Evolutionary conservation across 1,139 yeast genomes (phyloP).

Genomic region (Wickerhamomyces sp.): DNA sequence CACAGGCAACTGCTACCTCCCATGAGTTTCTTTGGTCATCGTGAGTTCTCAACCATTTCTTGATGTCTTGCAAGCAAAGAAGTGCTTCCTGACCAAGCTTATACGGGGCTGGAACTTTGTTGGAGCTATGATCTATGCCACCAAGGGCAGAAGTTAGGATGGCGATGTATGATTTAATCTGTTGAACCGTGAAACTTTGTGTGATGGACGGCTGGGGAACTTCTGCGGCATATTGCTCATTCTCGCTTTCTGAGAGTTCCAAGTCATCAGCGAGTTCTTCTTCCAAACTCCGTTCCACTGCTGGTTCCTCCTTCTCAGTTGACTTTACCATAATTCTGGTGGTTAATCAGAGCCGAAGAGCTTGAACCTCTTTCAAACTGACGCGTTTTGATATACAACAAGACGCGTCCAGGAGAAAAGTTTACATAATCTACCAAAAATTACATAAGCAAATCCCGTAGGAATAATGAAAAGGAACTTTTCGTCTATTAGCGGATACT

Average conservation of each 20-base stretch:
- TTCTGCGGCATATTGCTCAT: background rate
- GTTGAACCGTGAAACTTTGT: slow-evolving; percentile 9
- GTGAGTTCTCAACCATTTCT: slow-evolving; percentile 79
- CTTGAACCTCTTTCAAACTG: too few species aligned
- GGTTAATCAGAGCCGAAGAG: too few species aligned
- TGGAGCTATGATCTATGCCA: slow-evolving; percentile 59
- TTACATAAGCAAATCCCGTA: too few species aligned
- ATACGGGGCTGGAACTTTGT: slow-evolving; percentile 48
- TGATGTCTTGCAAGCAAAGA: slow-evolving; percentile 69
- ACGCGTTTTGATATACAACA: too few species aligned
- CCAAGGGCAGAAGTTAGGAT: slow-evolving; percentile 78
- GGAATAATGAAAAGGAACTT: too few species aligned
- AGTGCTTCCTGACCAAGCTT: slow-evolving; percentile 83
- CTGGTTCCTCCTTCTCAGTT: background rate
- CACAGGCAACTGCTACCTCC: slow-evolving; percentile 86
- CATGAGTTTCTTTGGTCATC: slow-evolving; percentile 67
- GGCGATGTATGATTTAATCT: slow-evolving; percentile 56
- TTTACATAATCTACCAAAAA: too few species aligned
- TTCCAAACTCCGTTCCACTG: slow-evolving; percentile 5
- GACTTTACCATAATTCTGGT: too few species aligned
- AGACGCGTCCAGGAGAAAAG: too few species aligned
- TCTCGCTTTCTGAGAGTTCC: slow-evolving; percentile 2
- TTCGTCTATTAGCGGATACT: too few species aligned
- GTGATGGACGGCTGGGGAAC: background rate
- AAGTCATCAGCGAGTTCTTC: slow-evolving; percentile 12